Evolutionary conservation across 164 flowering plant species (phyloP).

Genomic region (Aristolochia californica): DNA sequence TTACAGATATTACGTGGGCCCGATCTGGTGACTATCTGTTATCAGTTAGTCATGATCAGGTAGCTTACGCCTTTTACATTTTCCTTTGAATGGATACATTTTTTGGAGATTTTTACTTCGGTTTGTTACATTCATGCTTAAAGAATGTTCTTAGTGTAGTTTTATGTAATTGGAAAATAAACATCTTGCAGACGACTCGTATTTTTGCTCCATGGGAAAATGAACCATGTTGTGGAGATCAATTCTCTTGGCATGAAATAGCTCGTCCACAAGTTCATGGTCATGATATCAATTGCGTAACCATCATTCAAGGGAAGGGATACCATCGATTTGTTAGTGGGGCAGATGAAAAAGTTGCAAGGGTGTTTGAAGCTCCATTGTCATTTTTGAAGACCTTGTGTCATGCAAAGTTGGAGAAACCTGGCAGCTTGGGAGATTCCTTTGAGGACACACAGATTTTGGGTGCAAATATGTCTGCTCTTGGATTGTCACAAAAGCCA

Average conservation of each 20-base stretch:
- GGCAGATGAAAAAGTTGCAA: conserved; percentile 96
- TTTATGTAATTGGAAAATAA: too few relatives aligned
- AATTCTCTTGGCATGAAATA: conserved; percentile 76
- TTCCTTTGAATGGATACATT: too few relatives aligned
- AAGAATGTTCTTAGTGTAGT: too few relatives aligned
- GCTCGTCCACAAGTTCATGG: conserved; percentile 99
- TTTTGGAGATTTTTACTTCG: too few relatives aligned
- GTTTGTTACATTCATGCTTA: too few relatives aligned
- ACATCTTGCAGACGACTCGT: conserved; percentile 67
- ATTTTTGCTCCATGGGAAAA: conserved; percentile 72
- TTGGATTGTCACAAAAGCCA: conserved; percentile 93
- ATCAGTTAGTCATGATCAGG: conserved; percentile 98
- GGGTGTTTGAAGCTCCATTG: conserved; percentile 93
- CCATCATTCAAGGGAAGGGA: conserved; percentile 72
- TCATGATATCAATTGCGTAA: conserved; percentile 86
- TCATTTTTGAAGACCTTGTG: conserved; percentile 79
- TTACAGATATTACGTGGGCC: conserved; percentile 79
- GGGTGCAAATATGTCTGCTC: conserved; percentile 99
- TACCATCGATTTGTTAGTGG: conserved; percentile 90
- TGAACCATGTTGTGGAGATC: conserved; percentile 19
- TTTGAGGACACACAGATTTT: conserved; percentile 53
- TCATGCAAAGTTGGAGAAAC: conserved; percentile 33
- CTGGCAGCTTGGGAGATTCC: conserved; percentile 32
- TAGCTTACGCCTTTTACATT: conserved; percentile 10
- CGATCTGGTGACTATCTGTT: conserved; percentile 59